These are phyloP conservation scores for Dipteronia dyeriana DNA, from an alignment of 345 rosid species.

Conservation along the genomic window DNA sequence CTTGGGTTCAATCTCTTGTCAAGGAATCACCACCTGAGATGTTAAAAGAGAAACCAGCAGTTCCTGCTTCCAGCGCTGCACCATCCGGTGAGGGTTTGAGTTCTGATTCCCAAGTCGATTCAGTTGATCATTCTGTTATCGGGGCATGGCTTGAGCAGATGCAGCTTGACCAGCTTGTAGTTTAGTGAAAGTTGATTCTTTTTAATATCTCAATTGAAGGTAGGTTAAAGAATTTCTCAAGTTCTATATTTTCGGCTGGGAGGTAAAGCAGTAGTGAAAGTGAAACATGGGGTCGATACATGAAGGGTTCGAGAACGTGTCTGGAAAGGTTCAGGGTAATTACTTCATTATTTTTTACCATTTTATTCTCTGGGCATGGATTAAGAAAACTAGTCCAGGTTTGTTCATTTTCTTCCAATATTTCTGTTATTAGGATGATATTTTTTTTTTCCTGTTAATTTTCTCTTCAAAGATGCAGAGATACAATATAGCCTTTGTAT, in stretches of 20 bases:
- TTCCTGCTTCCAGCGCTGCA: slow-evolving; percentile 18
- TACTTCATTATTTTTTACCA: slow-evolving; percentile 13
- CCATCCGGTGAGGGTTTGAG: slow-evolving; percentile 30
- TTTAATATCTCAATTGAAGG: not conserved
- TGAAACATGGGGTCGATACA: not conserved
- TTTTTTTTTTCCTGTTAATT: slow-evolving; percentile 1
- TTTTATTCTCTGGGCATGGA: slow-evolving; percentile 14
- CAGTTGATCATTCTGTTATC: slow-evolving; percentile 31
- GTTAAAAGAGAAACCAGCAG: slow-evolving; percentile 32
- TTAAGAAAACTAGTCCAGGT: slow-evolving; percentile 12
- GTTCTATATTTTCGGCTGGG: slow-evolving; percentile 17
- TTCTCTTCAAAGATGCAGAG: not conserved
- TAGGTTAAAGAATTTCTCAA: slow-evolving; percentile 9
- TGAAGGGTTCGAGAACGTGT: not conserved
- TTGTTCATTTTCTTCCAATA: not conserved
- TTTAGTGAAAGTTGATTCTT: slow-evolving; percentile 24
- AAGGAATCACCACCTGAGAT: slow-evolving; percentile 56
- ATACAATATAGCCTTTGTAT: slow-evolving; percentile 15
- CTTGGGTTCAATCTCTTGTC: slow-evolving; percentile 58
- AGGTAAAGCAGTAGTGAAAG: not conserved
- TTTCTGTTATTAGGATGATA: slow-evolving; percentile 4
- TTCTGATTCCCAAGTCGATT: slow-evolving; percentile 29
- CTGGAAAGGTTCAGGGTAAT: slow-evolving; percentile 9
- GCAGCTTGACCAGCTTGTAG: slow-evolving; percentile 48
- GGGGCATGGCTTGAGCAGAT: slow-evolving; percentile 51